Percentiles rank a stretch among this genome's conserved stretches.
Conservation (phyloP, 2,329 filamentous ascomycete genomes). For the Colletotrichum caudatum region DNA sequence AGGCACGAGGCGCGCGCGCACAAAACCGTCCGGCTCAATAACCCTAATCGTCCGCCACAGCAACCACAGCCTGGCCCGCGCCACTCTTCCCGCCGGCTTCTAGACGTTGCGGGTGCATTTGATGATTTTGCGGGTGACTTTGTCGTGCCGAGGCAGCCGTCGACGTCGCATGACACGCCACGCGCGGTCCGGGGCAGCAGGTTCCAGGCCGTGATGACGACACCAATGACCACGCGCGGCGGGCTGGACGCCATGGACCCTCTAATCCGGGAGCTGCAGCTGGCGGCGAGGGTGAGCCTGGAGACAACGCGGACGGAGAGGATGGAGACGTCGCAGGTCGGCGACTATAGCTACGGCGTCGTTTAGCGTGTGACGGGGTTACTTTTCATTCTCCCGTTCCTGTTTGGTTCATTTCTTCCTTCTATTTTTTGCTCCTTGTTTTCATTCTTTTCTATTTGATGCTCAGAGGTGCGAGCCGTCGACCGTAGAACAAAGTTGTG, state of each 20-base stretch:
- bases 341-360: conserved; percentile 31
- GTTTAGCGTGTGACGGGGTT: conserved; percentile 5
- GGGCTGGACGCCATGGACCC: conserved; percentile 58
- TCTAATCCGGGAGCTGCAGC: conserved; percentile 57
- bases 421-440: too few relatives aligned
- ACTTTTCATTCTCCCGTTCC: not conserved
- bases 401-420: not conserved
- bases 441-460: not conserved
- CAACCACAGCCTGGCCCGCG: conserved; percentile 16
- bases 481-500: not conserved
- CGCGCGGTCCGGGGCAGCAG: not conserved
- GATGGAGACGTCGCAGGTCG: conserved; percentile 9
- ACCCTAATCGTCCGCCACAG: not conserved
- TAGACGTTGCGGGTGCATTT: not conserved
- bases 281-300: conserved; percentile 38
- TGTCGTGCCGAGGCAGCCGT: conserved; percentile 16
- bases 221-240: conserved; percentile 25
- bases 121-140: conserved; percentile 22
- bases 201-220: conserved; percentile 12
- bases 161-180: conserved; percentile 21
- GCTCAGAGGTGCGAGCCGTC: not conserved
- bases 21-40: conserved; percentile 1
- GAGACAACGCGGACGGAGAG: conserved; percentile 29
- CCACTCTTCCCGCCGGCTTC: not conserved
- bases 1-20: conserved; percentile 23